Conservation (phyloP, 768 basidiomycete species). For the Rhizopogon vesiculosus region DNA sequence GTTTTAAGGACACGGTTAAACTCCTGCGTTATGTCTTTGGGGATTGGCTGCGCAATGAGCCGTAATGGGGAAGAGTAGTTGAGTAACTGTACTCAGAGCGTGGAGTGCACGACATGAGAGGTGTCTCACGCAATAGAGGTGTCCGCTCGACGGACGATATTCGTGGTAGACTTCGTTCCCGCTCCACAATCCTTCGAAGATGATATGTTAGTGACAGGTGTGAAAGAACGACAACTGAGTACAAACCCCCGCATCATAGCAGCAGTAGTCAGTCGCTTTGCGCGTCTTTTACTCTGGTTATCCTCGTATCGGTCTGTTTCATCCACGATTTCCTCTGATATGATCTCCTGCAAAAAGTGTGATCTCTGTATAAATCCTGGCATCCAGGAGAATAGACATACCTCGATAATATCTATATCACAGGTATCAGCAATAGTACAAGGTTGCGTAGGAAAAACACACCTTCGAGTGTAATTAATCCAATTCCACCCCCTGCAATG, state of each 20-base stretch:
- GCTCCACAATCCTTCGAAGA: constrained; percentile 47
- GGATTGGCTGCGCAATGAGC: neutral
- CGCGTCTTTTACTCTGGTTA: constrained; percentile 75
- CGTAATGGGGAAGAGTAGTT: neutral
- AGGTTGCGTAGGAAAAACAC: constrained; percentile 8
- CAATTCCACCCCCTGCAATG: constrained; percentile 77
- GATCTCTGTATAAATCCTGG: neutral
- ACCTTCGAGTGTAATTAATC: constrained; percentile 89
- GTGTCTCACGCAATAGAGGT: constrained; percentile 25
- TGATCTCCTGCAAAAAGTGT: constrained; percentile 65
- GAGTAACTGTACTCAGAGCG: neutral
- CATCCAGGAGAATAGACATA: constrained; percentile 15
- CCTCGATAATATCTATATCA: constrained; percentile 70
- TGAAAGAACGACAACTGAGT: neutral
- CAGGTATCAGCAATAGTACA: neutral
- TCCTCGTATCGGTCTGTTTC: constrained; percentile 91
- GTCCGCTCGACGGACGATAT: constrained; percentile 26
- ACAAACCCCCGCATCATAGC: constrained; percentile 74
- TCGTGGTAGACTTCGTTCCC: constrained; percentile 34
- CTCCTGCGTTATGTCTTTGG: neutral
- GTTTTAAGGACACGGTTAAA: too few species aligned
- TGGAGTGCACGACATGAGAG: neutral
- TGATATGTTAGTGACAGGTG: neutral
- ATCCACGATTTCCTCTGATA: constrained; percentile 93
- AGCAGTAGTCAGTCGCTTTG: constrained; percentile 66